A percentile compares a stretch with the other conserved stretches of the same genome.
Evolutionary conservation across 2,329 filamentous ascomycete species (phyloP).

Genomic region (Penicillium verrucosum): DNA sequence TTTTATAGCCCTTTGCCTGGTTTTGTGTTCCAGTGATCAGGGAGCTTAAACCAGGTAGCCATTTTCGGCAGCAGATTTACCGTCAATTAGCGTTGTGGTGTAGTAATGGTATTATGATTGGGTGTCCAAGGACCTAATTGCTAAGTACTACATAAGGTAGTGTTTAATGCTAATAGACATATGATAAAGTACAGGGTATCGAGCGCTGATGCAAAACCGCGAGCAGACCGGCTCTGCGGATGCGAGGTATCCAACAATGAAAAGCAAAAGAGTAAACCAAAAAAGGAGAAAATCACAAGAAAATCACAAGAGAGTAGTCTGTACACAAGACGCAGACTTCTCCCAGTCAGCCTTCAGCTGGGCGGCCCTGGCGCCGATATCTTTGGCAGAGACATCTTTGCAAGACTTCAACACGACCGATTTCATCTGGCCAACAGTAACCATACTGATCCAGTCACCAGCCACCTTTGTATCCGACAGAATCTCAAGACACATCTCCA

Average conservation of each 20-base stretch:
- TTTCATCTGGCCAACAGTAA: slow-evolving; percentile 45
- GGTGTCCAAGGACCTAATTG: slow-evolving; percentile 19
- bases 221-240: slow-evolving; percentile 25
- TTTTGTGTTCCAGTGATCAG: no score
- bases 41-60: no score
- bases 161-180: slow-evolving; percentile 12
- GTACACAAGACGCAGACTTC: slow-evolving; percentile 14
- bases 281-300: background rate
- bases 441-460: slow-evolving; percentile 49
- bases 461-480: slow-evolving; percentile 48
- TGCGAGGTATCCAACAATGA: slow-evolving; percentile 20
- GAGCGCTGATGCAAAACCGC: slow-evolving; percentile 28
- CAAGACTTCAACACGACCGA: slow-evolving; percentile 48
- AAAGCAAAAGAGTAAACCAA: slow-evolving; percentile 13
- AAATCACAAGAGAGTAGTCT: slow-evolving; percentile 8
- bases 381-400: slow-evolving; percentile 34
- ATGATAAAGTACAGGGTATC: slow-evolving; percentile 25
- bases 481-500: slow-evolving; percentile 47
- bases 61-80: no score
- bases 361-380: slow-evolving; percentile 34
- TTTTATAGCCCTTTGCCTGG: no score
- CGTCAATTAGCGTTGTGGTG: no score
- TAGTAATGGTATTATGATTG: slow-evolving; percentile 13
- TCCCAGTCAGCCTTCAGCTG: slow-evolving; percentile 29
- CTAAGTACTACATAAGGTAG: slow-evolving; percentile 9